A percentile compares a stretch with the other conserved stretches of the same genome.
These are phyloP conservation scores for Biscogniauxia marginata DNA, from an alignment of 2,329 filamentous ascomycete species.

Conservation along the genomic window DNA sequence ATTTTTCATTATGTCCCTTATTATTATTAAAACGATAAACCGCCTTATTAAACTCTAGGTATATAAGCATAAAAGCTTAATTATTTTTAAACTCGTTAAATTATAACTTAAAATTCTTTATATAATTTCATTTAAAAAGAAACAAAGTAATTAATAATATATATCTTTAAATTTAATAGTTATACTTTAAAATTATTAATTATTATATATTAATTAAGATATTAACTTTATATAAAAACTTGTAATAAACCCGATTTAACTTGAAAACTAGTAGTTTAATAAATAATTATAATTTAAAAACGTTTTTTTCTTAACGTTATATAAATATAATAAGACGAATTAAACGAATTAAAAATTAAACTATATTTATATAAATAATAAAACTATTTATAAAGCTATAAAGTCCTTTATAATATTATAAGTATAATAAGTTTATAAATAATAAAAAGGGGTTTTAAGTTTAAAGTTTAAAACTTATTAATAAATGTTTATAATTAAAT, in stretches of 20 bases:
- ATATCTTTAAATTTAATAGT: background rate
- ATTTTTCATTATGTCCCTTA: background rate
- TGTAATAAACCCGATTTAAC: no score
- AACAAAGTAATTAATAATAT: background rate
- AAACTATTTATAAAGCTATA: background rate
- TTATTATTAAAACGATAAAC: background rate
- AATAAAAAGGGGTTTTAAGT: no score
- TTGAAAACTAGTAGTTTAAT: no score
- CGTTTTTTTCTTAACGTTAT: no score
- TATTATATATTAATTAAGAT: background rate
- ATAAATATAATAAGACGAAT: background rate
- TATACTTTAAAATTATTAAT: background rate
- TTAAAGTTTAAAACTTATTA: background rate
- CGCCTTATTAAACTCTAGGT: background rate
- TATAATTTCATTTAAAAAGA: background rate
- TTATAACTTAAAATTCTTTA: background rate
- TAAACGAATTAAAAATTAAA: background rate
- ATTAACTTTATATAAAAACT: constrained; percentile 2
- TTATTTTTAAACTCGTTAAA: background rate
- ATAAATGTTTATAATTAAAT: background rate
- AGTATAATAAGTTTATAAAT: background rate
- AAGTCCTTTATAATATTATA: background rate
- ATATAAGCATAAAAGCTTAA: background rate
- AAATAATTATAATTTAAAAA: no score
- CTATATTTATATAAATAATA: background rate